Conservation (phyloP, 371 early-diverging fungal species). For the Mortierella sp. region DNA sequence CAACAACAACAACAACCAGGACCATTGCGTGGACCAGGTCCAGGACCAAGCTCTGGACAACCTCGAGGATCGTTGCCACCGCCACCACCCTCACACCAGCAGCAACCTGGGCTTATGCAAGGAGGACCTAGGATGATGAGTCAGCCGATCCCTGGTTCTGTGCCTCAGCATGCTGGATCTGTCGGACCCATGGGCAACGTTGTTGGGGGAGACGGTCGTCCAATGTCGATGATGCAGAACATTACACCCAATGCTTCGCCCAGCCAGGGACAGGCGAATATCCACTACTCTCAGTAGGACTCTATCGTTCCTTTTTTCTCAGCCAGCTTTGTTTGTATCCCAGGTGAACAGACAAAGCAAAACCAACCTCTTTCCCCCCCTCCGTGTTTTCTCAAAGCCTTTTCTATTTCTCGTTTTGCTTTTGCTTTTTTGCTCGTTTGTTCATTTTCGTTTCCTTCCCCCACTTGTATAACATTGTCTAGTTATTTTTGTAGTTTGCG, state of each 20-base stretch:
- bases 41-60: slow-evolving; percentile 58
- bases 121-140: slow-evolving; percentile 61
- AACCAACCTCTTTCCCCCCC: neutral
- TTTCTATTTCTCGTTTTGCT: slow-evolving; percentile 1
- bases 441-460: neutral
- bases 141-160: slow-evolving; percentile 59
- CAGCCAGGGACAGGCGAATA: slow-evolving; percentile 35
- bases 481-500: no score
- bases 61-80: slow-evolving; percentile 63
- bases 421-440: slow-evolving; percentile 1
- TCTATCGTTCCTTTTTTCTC: neutral
- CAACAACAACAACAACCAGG: slow-evolving; percentile 28
- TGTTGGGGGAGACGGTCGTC: slow-evolving; percentile 21
- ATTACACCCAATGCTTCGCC: slow-evolving; percentile 51
- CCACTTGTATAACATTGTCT: neutral
- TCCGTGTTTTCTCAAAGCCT: neutral
- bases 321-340: neutral
- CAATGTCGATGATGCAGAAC: slow-evolving; percentile 55
- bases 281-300: slow-evolving; percentile 19
- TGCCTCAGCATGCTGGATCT: slow-evolving; percentile 28
- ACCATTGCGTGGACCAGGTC: slow-evolving; percentile 32
- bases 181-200: slow-evolving; percentile 18
- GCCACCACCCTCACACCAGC: slow-evolving; percentile 62
- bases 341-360: neutral
- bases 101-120: slow-evolving; percentile 47